Percentiles rank a stretch among this genome's conserved stretches.
phyloP scores from a whole-genome alignment of 345 rosid genomes.

The Limnanthes douglasii region DNA sequence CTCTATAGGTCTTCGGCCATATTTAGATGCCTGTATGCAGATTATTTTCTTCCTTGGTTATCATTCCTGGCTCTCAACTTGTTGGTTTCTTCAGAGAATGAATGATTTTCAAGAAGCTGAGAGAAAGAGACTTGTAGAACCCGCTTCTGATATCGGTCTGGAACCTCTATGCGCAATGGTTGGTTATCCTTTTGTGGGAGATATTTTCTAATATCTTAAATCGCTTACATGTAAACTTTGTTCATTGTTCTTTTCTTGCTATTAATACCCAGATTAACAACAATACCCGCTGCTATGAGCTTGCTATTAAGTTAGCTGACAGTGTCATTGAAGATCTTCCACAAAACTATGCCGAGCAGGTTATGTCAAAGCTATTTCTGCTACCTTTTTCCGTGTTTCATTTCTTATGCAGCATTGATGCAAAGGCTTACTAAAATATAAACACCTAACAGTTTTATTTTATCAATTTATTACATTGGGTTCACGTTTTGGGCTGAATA shows the following conservation, averaged over 20 bases:
- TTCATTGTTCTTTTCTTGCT: conserved; percentile 2
- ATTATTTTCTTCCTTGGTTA: no score
- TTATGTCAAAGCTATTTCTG: conserved; percentile 9
- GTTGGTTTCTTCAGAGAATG: conserved; percentile 57
- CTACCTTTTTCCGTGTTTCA: conserved; percentile 1
- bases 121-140: conserved; percentile 74
- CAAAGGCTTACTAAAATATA: no score
- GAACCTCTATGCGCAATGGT: conserved; percentile 98
- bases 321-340: conserved; percentile 93
- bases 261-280: conserved; percentile 58
- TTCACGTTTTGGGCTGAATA: no score
- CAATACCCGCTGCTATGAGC: conserved; percentile 96
- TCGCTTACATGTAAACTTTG: conserved; percentile 4
- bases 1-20: no score
- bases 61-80: no score
- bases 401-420: not conserved
- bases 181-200: conserved; percentile 14
- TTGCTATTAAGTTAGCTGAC: conserved; percentile 87
- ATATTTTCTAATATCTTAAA: not conserved
- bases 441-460: no score
- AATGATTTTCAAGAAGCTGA: conserved; percentile 98
- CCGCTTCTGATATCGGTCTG: conserved; percentile 87
- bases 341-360: conserved; percentile 96
- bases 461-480: no score
- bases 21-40: no score